These are phyloP conservation scores for Paramecium tetraurelia DNA, from an alignment of 73 alveolate species.

Conservation along the genomic window DNA sequence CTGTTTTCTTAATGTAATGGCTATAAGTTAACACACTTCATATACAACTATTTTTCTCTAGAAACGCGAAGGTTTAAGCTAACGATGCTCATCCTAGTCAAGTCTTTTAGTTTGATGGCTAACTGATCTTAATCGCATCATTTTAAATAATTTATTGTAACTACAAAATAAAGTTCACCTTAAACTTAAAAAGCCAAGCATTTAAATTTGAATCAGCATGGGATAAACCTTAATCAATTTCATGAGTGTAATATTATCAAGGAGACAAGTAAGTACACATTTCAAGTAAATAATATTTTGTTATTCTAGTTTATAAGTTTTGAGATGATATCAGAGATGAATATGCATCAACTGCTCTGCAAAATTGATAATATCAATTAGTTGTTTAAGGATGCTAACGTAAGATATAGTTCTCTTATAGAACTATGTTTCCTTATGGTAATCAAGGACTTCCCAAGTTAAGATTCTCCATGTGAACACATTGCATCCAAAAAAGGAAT, in stretches of 20 bases:
- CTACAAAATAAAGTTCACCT: not conserved
- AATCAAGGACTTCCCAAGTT: not conserved
- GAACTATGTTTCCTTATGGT: not conserved
- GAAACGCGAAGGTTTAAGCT: not conserved
- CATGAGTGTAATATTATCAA: not conserved
- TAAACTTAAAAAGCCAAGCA: not conserved
- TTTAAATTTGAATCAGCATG: not conserved
- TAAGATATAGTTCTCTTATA: not conserved
- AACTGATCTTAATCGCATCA: not conserved
- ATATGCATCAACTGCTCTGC: not conserved
- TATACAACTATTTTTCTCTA: not conserved
- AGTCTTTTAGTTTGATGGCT: not conserved
- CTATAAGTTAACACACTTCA: not conserved
- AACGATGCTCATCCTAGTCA: not conserved
- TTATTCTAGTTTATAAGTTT: not conserved
- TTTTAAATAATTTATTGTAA: not conserved
- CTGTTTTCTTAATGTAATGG: not conserved
- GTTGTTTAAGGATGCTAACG: not conserved
- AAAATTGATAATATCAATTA: not conserved
- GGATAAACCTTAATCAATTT: not conserved
- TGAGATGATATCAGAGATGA: not conserved
- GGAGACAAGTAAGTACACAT: not conserved
- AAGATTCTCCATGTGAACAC: not conserved
- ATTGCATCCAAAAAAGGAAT: not conserved
- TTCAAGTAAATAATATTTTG: not conserved